Conservation (phyloP, 2,329 filamentous ascomycete species). For the Teratosphaeria epicoccoides region DNA sequence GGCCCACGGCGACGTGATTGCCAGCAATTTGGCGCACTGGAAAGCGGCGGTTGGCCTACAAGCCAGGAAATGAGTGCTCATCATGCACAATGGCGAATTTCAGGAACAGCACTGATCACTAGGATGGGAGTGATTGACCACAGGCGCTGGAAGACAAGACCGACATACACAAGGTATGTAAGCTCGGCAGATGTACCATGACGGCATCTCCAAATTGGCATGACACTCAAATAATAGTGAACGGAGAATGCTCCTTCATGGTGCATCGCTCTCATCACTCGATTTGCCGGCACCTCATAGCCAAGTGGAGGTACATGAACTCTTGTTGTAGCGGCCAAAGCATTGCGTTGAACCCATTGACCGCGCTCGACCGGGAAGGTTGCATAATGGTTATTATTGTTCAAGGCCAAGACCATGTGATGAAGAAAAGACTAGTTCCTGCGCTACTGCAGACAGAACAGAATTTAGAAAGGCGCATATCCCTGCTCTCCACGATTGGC, state of each 20-base stretch:
- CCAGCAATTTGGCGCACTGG: slow-evolving; percentile 12
- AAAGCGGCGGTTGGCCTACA: slow-evolving; percentile 9
- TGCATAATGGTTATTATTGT: too few species aligned
- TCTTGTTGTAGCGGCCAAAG: too few species aligned
- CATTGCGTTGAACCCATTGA: too few species aligned
- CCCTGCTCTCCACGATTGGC: background rate
- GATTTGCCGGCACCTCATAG: too few species aligned
- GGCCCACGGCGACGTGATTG: slow-evolving; percentile 13
- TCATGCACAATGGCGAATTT: background rate
- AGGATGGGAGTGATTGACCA: too few species aligned
- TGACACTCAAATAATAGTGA: too few species aligned
- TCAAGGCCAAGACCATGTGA: background rate
- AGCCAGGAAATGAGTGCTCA: background rate
- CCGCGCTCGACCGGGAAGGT: too few species aligned
- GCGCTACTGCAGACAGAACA: background rate
- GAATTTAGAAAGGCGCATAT: background rate
- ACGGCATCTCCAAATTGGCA: background rate
- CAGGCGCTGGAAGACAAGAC: too few species aligned
- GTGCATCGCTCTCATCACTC: too few species aligned
- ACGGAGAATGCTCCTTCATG: too few species aligned
- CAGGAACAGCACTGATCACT: too few species aligned
- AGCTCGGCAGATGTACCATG: background rate
- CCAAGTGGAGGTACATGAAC: too few species aligned
- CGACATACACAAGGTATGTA: background rate
- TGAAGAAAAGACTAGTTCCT: background rate